phyloP scores from a whole-genome alignment of 176 grass and related monocot species.

The Lolium perenne region DNA sequence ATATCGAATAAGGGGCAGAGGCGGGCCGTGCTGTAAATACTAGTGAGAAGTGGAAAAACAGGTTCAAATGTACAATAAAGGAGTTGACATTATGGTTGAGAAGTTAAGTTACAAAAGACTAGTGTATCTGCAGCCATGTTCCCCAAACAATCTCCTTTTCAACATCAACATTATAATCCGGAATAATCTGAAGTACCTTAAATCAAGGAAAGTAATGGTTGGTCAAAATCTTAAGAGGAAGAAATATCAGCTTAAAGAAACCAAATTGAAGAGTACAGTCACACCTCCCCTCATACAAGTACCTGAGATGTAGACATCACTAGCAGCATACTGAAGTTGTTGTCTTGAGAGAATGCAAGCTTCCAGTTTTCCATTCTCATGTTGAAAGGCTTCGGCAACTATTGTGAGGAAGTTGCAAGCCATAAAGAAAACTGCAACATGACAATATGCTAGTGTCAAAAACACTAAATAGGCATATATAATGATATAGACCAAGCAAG shows the following conservation, averaged over 20 bases:
- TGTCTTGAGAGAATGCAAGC: constrained; percentile 60
- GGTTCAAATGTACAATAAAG: not conserved
- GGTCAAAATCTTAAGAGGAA: too few relatives aligned
- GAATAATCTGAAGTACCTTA: constrained; percentile 54
- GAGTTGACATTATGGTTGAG: constrained; percentile 15
- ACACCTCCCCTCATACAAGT: constrained; percentile 81
- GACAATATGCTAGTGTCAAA: not conserved
- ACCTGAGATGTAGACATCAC: constrained; percentile 93
- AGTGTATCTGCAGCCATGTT: constrained; percentile 9
- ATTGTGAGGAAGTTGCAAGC: constrained; percentile 26
- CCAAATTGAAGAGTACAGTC: too few relatives aligned
- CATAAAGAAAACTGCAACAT: not conserved
- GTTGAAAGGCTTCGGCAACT: constrained; percentile 82
- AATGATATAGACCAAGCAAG: constrained; percentile 9
- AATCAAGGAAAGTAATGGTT: constrained; percentile 30
- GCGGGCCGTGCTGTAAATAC: too few relatives aligned
- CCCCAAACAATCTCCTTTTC: constrained; percentile 29
- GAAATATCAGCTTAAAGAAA: too few relatives aligned
- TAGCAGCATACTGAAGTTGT: constrained; percentile 88
- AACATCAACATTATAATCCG: constrained; percentile 47
- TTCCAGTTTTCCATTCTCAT: constrained; percentile 97
- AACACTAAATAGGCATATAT: not conserved
- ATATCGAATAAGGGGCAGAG: too few relatives aligned
- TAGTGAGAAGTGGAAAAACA: not conserved
- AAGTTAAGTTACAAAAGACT: constrained; percentile 30